Percentiles rank a stretch among this genome's conserved stretches.
phyloP scores from a whole-genome alignment of 352 stramenopile species.

The Pythium brassicae region DNA sequence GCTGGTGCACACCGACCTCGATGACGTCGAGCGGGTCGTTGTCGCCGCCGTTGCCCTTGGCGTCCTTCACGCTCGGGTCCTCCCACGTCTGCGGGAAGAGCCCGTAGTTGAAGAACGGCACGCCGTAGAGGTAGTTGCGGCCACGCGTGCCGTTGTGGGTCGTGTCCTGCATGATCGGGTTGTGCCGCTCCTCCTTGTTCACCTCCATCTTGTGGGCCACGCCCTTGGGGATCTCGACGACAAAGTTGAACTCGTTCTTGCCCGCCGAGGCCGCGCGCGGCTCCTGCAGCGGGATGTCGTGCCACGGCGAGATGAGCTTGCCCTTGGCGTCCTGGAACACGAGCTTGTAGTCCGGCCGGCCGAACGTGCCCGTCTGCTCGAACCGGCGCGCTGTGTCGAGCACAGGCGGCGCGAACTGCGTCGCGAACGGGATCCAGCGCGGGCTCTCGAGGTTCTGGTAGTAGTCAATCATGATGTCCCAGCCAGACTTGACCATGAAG shows the following conservation, averaged over 20 bases:
- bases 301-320: constrained; percentile 94
- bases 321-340: constrained; percentile 65
- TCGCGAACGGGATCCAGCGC: constrained; percentile 77
- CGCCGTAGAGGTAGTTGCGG: constrained; percentile 95
- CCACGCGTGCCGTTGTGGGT: constrained; percentile 95
- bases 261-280: constrained; percentile 42
- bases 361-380: constrained; percentile 62
- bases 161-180: constrained; percentile 98
- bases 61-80: constrained; percentile 88
- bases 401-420: constrained; percentile 48
- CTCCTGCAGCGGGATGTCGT: constrained; percentile 93
- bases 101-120: constrained; percentile 99
- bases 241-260: constrained; percentile 88
- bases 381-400: constrained; percentile 43
- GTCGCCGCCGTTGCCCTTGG: constrained; percentile 91
- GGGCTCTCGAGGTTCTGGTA: constrained; percentile 95
- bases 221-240: constrained; percentile 98
- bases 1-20: constrained; percentile 90
- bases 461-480: constrained; percentile 98
- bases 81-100: constrained; percentile 99
- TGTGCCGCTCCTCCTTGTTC: constrained; percentile 91
- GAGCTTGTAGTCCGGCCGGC: constrained; percentile 72
- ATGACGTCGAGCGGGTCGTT: constrained; percentile 99
- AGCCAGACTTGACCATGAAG: constrained; percentile 98
- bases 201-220: constrained; percentile 99